These are phyloP conservation scores for Ceratobasidium theobromae DNA, from an alignment of 1,284 basidiomycete species.

Conservation along the genomic window DNA sequence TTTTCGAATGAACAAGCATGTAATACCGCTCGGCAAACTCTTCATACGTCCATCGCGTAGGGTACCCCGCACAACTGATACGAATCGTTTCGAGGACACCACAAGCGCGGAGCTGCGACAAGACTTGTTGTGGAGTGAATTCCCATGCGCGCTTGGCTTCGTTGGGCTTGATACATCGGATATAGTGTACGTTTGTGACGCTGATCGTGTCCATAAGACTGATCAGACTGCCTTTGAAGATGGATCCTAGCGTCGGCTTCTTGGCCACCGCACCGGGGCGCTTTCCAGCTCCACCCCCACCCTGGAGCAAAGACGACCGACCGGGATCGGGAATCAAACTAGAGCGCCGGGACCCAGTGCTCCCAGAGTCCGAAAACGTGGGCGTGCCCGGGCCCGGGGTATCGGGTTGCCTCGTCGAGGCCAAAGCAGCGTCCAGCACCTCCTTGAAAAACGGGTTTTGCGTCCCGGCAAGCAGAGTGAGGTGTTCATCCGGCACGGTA, in stretches of 20 bases:
- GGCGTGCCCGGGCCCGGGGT: conserved; percentile 66
- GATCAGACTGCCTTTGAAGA: conserved; percentile 95
- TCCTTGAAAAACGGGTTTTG: conserved; percentile 94
- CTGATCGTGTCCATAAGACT: conserved; percentile 97
- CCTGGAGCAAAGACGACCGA: conserved; percentile 60
- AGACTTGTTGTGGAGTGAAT: conserved; percentile 92
- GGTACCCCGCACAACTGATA: conserved; percentile 98
- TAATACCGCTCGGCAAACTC: conserved; percentile 99
- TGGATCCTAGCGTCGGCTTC: conserved; percentile 97
- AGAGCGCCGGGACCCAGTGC: conserved; percentile 69
- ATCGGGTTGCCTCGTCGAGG: conserved; percentile 61
- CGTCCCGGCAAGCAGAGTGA: conserved; percentile 80
- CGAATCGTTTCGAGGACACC: conserved; percentile 99
- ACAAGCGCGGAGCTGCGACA: conserved; percentile 94
- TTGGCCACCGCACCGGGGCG: conserved; percentile 68
- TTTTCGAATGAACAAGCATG: conserved; percentile 86
- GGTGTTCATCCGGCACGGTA: conserved; percentile 98
- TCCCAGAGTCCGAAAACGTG: conserved; percentile 70
- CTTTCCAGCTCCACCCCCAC: conserved; percentile 51
- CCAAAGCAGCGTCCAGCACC: conserved; percentile 86
- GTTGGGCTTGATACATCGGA: conserved; percentile 99
- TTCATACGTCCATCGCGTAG: conserved; percentile 98
- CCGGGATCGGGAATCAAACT: conserved; percentile 84
- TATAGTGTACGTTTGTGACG: conserved; percentile 98
- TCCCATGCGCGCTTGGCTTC: conserved; percentile 97